Conservation (phyloP, 164 flowering plant genomes). For the Vitis rupestris region DNA sequence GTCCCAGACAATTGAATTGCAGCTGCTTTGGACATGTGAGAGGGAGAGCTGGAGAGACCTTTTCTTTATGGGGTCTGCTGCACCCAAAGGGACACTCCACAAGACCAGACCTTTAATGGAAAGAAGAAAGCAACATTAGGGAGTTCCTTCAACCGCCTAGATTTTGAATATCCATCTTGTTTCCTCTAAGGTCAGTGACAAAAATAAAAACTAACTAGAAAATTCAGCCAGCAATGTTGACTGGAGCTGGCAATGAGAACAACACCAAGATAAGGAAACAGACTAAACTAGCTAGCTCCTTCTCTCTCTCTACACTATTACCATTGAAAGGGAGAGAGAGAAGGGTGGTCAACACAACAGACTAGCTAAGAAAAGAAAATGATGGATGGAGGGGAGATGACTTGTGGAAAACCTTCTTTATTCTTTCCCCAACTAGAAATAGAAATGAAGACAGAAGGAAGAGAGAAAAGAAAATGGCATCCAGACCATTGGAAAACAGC, state of each 20-base stretch:
- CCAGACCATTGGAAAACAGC: conserved; percentile 5
- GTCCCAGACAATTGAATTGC: conserved; percentile 1
- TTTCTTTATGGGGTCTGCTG: conserved; percentile 4
- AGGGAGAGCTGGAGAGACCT: not conserved
- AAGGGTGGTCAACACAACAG: conserved; percentile 6
- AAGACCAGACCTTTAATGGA: conserved; percentile 12
- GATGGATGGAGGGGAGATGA: conserved; percentile 5
- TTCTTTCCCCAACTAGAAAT: conserved; percentile 1
- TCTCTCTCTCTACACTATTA: conserved; percentile 2
- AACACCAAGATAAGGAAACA: not conserved
- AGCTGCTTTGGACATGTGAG: not conserved
- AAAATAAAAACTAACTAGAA: conserved; percentile 3
- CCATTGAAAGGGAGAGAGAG: conserved; percentile 6
- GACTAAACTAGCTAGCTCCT: not conserved
- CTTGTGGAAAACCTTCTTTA: conserved; percentile 1
- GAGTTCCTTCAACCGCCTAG: conserved; percentile 4
- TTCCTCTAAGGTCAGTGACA: not conserved
- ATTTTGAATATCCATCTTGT: conserved; percentile 13
- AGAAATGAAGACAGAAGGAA: conserved; percentile 2
- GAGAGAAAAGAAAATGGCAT: conserved; percentile 8
- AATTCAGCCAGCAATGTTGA: conserved; percentile 6
- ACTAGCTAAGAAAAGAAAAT: conserved; percentile 10
- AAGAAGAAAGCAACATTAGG: conserved; percentile 8
- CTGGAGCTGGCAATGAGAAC: conserved; percentile 11
- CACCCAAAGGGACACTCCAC: conserved; percentile 2